These are phyloP conservation scores for Coprinopsis cinerea DNA, from an alignment of 768 basidiomycete species.

Conservation along the genomic window DNA sequence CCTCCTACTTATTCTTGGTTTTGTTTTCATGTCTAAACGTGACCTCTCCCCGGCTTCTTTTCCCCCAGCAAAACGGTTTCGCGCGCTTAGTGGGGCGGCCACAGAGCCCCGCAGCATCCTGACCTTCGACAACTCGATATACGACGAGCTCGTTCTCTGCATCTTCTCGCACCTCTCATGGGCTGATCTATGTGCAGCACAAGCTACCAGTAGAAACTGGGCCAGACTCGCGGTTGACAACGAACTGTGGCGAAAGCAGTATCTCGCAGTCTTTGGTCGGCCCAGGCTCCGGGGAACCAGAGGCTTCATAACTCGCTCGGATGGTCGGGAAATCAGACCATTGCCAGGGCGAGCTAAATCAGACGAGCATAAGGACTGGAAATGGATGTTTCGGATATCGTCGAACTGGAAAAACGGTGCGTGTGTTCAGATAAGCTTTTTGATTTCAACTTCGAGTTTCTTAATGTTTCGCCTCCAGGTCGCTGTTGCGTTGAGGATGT, in stretches of 20 bases:
- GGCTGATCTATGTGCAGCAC: conserved; percentile 60
- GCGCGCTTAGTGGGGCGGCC: conserved; percentile 17
- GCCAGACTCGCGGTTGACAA: conserved; percentile 61
- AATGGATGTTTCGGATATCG: conserved; percentile 83
- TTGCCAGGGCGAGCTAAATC: conserved; percentile 48
- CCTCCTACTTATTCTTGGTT: conserved; percentile 1
- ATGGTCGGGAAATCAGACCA: conserved; percentile 53
- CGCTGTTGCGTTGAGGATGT: conserved; percentile 51
- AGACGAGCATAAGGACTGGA: conserved; percentile 57
- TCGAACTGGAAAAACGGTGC: conserved; percentile 77
- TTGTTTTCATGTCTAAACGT: conserved; percentile 53
- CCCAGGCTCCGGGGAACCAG: conserved; percentile 60
- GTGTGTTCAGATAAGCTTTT: conserved; percentile 17
- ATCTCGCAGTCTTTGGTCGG: conserved; percentile 59
- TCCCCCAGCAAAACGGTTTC: conserved; percentile 56
- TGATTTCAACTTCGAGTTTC: conserved; percentile 1
- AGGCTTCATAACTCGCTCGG: conserved; percentile 51
- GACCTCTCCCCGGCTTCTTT: conserved; percentile 39
- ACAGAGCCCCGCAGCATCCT: conserved; percentile 15
- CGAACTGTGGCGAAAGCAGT: conserved; percentile 68
- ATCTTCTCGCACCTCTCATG: conserved; percentile 69
- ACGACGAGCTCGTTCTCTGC: conserved; percentile 69
- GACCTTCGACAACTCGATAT: conserved; percentile 53
- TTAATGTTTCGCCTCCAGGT: conserved; percentile 34
- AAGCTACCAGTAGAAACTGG: conserved; percentile 61